These are phyloP conservation scores for Thozetella sp. DNA, from an alignment of 495 filamentous ascomycete genomes.

Conservation along the genomic window DNA sequence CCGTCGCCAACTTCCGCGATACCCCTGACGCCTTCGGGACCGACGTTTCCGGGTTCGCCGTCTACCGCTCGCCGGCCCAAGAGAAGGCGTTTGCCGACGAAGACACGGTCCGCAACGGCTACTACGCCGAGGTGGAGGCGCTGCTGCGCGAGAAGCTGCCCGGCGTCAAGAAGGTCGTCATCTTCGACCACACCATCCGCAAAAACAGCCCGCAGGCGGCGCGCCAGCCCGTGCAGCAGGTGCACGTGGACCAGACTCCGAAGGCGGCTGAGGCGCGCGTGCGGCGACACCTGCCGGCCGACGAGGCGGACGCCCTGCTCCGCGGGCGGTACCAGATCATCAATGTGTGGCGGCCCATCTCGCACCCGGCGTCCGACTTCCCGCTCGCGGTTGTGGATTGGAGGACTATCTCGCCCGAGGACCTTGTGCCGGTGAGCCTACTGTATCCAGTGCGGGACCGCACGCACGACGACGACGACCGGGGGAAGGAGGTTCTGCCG, in stretches of 20 bases:
- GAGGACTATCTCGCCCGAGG: constrained; percentile 57
- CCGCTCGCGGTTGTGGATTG: constrained; percentile 75
- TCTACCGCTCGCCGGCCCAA: constrained; percentile 30
- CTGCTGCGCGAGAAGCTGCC: constrained; percentile 63
- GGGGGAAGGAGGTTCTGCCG: constrained; percentile 33
- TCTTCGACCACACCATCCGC: constrained; percentile 92
- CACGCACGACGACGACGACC: constrained; percentile 33
- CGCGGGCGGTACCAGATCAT: constrained; percentile 72
- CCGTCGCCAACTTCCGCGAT: constrained; percentile 24
- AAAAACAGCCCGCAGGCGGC: constrained; percentile 48
- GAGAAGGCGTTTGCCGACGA: constrained; percentile 65
- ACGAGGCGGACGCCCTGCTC: constrained; percentile 59
- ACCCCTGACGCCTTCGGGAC: constrained; percentile 27
- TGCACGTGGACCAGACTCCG: constrained; percentile 84
- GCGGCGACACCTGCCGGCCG: constrained; percentile 55
- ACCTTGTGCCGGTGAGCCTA: constrained; percentile 69
- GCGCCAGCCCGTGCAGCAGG: constrained; percentile 68
- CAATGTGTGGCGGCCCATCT: constrained; percentile 83
- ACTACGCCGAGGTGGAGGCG: constrained; percentile 81
- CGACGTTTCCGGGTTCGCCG: constrained; percentile 42
- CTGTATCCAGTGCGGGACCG: constrained; percentile 66
- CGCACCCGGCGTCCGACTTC: constrained; percentile 62
- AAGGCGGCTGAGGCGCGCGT: constrained; percentile 66
- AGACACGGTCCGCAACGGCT: constrained; percentile 58
- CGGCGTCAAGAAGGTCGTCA: constrained; percentile 61